phyloP scores from a whole-genome alignment of 2,329 filamentous ascomycete species.

The Ceratocystis albifundus region DNA sequence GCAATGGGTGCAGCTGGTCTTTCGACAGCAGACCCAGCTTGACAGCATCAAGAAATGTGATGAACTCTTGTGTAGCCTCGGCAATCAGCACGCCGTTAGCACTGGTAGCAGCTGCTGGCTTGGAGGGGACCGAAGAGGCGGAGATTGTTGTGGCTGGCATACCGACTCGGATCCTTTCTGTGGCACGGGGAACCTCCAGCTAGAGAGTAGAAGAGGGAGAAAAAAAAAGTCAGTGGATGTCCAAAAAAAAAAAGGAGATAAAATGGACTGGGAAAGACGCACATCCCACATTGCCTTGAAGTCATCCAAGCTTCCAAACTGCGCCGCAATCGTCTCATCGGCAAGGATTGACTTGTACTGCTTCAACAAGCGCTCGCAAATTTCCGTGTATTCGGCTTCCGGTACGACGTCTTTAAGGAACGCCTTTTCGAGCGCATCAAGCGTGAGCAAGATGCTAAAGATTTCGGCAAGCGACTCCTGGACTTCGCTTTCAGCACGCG shows the following conservation, averaged over 20 bases:
- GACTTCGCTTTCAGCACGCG: conserved; percentile 76
- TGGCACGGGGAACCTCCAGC: conserved; percentile 90
- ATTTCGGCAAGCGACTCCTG: conserved; percentile 94
- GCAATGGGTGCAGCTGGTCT: conserved; percentile 85
- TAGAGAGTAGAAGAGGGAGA: conserved; percentile 33
- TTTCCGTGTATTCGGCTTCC: conserved; percentile 89
- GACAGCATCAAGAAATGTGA: conserved; percentile 91
- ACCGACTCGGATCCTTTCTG: conserved; percentile 81
- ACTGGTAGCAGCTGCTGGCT: conserved; percentile 33
- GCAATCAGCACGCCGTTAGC: conserved; percentile 60
- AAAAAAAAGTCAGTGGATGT: conserved; percentile 3
- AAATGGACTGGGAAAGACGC: conserved; percentile 32
- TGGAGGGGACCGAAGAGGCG: conserved; percentile 39
- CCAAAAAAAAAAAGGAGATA: not conserved
- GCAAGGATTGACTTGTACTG: conserved; percentile 93
- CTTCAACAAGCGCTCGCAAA: conserved; percentile 83
- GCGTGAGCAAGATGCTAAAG: conserved; percentile 91
- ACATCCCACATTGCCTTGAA: conserved; percentile 92
- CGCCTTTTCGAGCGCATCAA: conserved; percentile 91
- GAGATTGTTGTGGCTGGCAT: conserved; percentile 73
- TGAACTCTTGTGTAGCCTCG: conserved; percentile 93
- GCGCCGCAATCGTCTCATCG: conserved; percentile 78
- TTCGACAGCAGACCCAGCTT: conserved; percentile 88
- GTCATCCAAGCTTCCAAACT: conserved; percentile 76
- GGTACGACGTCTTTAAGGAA: conserved; percentile 91